These are phyloP conservation scores for Thozetella sp. DNA, from an alignment of 495 filamentous ascomycete species.

Conservation along the genomic window DNA sequence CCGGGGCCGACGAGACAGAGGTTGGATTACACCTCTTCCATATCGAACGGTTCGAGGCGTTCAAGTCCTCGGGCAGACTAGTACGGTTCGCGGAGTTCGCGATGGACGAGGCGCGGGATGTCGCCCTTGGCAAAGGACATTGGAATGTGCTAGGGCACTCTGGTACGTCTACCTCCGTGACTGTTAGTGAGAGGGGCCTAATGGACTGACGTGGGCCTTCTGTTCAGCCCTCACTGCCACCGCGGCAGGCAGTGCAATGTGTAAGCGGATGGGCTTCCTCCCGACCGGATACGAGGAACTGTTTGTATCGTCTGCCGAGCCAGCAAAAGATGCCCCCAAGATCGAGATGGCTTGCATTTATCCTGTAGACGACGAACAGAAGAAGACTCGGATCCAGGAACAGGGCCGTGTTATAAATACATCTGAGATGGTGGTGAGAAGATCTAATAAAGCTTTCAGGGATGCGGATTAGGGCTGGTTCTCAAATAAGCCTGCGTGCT, in stretches of 20 bases:
- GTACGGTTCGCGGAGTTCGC: slow-evolving; percentile 20
- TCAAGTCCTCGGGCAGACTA: neutral
- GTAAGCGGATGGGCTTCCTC: slow-evolving; percentile 22
- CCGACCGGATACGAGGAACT: slow-evolving; percentile 29
- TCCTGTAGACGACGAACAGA: slow-evolving; percentile 8
- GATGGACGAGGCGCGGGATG: slow-evolving; percentile 15
- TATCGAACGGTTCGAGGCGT: slow-evolving; percentile 23
- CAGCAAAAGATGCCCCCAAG: neutral
- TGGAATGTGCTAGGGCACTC: slow-evolving; percentile 29
- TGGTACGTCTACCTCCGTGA: slow-evolving; percentile 13
- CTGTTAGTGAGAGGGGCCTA: neutral
- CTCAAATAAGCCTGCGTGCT: too few relatives aligned
- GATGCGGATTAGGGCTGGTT: neutral
- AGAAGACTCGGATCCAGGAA: neutral
- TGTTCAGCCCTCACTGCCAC: slow-evolving; percentile 32
- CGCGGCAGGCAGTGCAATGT: slow-evolving; percentile 20
- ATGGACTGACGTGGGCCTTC: neutral
- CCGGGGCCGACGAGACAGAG: slow-evolving; percentile 24
- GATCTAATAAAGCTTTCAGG: neutral
- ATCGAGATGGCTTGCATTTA: slow-evolving; percentile 17
- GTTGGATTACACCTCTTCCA: slow-evolving; percentile 36
- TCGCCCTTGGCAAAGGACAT: slow-evolving; percentile 3
- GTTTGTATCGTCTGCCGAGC: slow-evolving; percentile 7
- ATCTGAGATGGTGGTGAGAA: neutral
- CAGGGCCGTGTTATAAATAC: neutral